Base-by-base conservation (phyloP, 768 basidiomycete genomes). In the Calvatia gigantea region DNA sequence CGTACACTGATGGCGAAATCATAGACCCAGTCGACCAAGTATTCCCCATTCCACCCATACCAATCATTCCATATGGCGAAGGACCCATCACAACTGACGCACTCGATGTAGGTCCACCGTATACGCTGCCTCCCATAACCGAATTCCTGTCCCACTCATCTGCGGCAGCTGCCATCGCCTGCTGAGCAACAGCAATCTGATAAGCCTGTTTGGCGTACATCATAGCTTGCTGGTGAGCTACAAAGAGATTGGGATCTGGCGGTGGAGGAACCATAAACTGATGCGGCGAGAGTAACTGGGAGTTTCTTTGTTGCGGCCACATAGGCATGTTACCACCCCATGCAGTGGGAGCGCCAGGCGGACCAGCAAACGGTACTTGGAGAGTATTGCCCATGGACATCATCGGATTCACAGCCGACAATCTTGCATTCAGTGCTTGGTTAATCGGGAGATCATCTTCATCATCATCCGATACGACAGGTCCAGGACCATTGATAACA, bases 71-170 rank as follows among this genome's bases (percentile, higher is more conserved):
- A 60, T 63, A 65, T 58, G 67, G 60, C 59, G 66, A 64, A 28
- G 67, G 60, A 23, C 61, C 63, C 44, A 60, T 46, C 31, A 56
- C 60, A 6, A 64, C 65, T 48, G 53, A 62, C 23, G 62, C 49
- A 49, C 33, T 56, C 27, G 54, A 56, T 15, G 51, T 23, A 37
- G 41, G 41, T 0, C 76, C 77, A 2, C 79, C 78, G 62, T 78
- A 81, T 45, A 78, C 75, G 58, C 78, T 79, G 33, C 76, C 75
- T 15, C 82, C 80, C 27, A 78, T 60, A 33, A 73, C 81, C 51
- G 89, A 91, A 6, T 83, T 80, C 31, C 91, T 84, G 65, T 94
- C 92, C 92, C 92, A 94, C 65, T 94, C 91, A 29, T 94, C 92
- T 17, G 81, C 90, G n/a, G 92, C 92, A 6, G 85, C 83, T 6